Percentiles rank a stretch among this genome's conserved stretches.
These are phyloP conservation scores for Pythium rhizo-oryzae DNA, from an alignment of 352 stramenopile species.

Conservation along the genomic window DNA sequence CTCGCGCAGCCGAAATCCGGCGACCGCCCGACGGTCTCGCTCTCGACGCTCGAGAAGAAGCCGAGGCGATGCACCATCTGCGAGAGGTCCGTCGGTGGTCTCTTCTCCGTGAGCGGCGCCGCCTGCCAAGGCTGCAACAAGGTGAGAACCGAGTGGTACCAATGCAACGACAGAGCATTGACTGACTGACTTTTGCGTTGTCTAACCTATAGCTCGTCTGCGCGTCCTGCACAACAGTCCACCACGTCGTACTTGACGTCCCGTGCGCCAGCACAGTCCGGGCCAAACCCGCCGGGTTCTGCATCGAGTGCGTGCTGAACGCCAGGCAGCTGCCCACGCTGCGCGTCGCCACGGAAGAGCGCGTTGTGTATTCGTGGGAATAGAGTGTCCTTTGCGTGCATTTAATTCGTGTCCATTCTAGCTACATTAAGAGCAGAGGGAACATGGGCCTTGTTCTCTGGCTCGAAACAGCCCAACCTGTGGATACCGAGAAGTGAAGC, in stretches of 20 bases:
- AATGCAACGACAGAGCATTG: too few relatives aligned
- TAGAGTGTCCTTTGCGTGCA: too few relatives aligned
- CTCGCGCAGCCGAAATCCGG: too few relatives aligned
- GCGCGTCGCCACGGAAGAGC: slow-evolving; percentile 2
- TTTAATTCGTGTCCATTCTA: too few relatives aligned
- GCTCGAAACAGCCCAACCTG: too few relatives aligned
- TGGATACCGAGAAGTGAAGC: too few relatives aligned
- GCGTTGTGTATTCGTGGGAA: too few relatives aligned
- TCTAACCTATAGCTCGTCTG: slow-evolving; percentile 6
- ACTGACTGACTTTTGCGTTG: too few relatives aligned
- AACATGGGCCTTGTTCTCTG: too few relatives aligned
- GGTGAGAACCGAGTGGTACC: not conserved
- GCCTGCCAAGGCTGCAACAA: slow-evolving; percentile 14
- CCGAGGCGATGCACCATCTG: slow-evolving; percentile 1
- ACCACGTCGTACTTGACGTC: slow-evolving; percentile 11
- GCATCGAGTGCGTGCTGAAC: slow-evolving; percentile 12
- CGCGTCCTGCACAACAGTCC: not conserved
- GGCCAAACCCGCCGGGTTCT: slow-evolving; percentile 5
- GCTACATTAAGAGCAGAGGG: too few relatives aligned
- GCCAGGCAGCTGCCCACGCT: not conserved
- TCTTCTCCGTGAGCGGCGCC: slow-evolving; percentile 6
- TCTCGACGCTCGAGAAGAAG: not conserved
- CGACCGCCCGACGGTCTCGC: not conserved
- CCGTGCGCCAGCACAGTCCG: not conserved
- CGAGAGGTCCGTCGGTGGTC: not conserved